Percentiles rank a stretch among this genome's conserved stretches.
phyloP scores from a whole-genome alignment of 2,329 filamentous ascomycete genomes.

The Aspergillus spinulosporus region DNA sequence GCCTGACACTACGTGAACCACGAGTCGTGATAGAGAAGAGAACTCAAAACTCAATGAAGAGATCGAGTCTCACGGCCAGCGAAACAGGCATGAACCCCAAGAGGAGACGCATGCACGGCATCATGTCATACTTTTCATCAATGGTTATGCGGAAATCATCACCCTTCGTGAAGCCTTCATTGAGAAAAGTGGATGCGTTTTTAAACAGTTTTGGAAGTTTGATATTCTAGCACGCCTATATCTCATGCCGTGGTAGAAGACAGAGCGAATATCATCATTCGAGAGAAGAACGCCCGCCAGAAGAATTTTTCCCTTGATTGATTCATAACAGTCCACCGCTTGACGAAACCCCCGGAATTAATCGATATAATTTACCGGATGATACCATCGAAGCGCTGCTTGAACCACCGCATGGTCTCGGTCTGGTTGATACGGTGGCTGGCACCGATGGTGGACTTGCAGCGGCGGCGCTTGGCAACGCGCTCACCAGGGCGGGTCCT shows the following conservation, averaged over 20 bases:
- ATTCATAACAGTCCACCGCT: constrained; percentile 32
- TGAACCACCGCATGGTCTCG: constrained; percentile 98
- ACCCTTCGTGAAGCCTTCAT: constrained; percentile 61
- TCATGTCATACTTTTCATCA: constrained; percentile 45
- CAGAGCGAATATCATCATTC: constrained; percentile 23
- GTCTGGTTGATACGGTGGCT: constrained; percentile 89
- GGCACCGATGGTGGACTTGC: constrained; percentile 80
- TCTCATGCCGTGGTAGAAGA: constrained; percentile 40
- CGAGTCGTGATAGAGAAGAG: background rate
- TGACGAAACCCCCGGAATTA: constrained; percentile 18
- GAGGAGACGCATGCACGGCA: constrained; percentile 18
- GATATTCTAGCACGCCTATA: constrained; percentile 44
- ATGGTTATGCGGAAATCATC: constrained; percentile 59
- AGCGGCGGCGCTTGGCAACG: constrained; percentile 90
- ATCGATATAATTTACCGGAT: constrained; percentile 73
- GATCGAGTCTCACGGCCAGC: constrained; percentile 27
- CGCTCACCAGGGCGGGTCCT: constrained; percentile 96
- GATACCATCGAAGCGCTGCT: constrained; percentile 95
- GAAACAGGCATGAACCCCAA: constrained; percentile 8
- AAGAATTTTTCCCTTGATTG: constrained; percentile 29
- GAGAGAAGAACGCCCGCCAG: constrained; percentile 22
- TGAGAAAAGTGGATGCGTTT: constrained; percentile 51
- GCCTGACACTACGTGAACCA: background rate
- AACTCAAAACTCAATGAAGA: constrained; percentile 2
- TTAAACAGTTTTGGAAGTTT: constrained; percentile 40